These are phyloP conservation scores for Torrubiella hemipterigena DNA, from an alignment of 2,329 filamentous ascomycete species.

Conservation along the genomic window DNA sequence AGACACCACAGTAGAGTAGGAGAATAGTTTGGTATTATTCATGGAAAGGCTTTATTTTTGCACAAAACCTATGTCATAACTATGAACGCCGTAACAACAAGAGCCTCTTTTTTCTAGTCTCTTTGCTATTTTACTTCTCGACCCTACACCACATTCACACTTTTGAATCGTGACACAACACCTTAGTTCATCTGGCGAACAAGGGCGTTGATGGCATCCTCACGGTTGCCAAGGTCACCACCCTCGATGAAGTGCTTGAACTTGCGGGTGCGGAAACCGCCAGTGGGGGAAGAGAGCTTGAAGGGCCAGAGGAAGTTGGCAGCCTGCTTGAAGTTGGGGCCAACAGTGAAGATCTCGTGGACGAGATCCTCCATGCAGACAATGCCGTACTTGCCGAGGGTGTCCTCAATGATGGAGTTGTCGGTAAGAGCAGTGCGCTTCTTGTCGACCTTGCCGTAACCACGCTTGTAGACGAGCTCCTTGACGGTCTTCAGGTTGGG, in stretches of 20 bases:
- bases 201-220: conserved; percentile 94
- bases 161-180: conserved; percentile 16
- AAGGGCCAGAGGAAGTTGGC: conserved; percentile 99
- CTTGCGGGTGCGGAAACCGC: conserved; percentile 92
- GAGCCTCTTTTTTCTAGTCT: conserved; percentile 1
- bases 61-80: conserved; percentile 22
- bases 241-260: conserved; percentile 99
- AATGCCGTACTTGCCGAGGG: conserved; percentile 95
- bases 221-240: conserved; percentile 96
- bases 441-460: conserved; percentile 98
- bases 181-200: conserved; percentile 97
- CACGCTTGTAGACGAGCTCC: conserved; percentile 99
- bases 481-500: conserved; percentile 98
- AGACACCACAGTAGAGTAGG: conserved; percentile 13
- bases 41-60: conserved; percentile 25
- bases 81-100: conserved; percentile 24
- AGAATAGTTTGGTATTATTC: too few species aligned
- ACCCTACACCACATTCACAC: conserved; percentile 19
- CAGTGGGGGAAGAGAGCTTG: conserved; percentile 97
- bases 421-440: conserved; percentile 93
- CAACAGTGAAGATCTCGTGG: conserved; percentile 97
- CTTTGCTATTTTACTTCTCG: conserved; percentile 4
- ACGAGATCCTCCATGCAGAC: conserved; percentile 99
- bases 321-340: conserved; percentile 99
- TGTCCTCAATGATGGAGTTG: conserved; percentile 95